A percentile compares a stretch with the other conserved stretches of the same genome.
phyloP scores from a whole-genome alignment of 805 yeast species.

The Saccharomycopsis capsularis region DNA sequence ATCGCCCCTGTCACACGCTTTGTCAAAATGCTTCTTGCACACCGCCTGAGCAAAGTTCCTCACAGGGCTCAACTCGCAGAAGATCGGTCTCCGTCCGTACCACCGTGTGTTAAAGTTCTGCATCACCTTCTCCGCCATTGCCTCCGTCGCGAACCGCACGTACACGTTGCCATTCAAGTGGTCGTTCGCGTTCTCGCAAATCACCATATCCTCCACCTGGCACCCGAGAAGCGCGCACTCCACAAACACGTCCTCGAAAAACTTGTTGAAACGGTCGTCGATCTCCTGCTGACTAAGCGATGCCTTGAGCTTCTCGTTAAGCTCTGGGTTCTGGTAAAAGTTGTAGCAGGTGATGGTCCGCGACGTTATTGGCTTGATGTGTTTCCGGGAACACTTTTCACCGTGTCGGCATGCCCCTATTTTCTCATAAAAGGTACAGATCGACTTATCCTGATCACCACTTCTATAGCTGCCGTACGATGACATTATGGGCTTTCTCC shows the following conservation, averaged over 20 bases:
- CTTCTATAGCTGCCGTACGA: background rate
- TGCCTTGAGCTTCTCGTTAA: conserved; percentile 14
- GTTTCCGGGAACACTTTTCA: conserved; percentile 71
- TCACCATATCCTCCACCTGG: conserved; percentile 52
- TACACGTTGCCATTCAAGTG: conserved; percentile 86
- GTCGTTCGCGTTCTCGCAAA: conserved; percentile 77
- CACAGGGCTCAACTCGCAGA: conserved; percentile 74
- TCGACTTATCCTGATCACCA: conserved; percentile 1
- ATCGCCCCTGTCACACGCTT: conserved; percentile 69
- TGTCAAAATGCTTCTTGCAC: conserved; percentile 63
- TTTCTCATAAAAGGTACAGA: conserved; percentile 50
- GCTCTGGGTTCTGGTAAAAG: conserved; percentile 51
- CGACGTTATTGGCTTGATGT: conserved; percentile 59
- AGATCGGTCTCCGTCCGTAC: conserved; percentile 74
- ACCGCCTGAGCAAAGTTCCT: conserved; percentile 60
- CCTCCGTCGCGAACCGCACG: conserved; percentile 48
- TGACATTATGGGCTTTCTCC: too few species aligned
- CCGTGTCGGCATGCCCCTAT: conserved; percentile 96
- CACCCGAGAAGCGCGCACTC: conserved; percentile 45
- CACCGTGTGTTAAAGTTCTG: conserved; percentile 67
- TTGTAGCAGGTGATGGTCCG: conserved; percentile 59
- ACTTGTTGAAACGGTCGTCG: conserved; percentile 47
- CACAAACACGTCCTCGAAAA: conserved; percentile 65
- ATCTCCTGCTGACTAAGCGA: conserved; percentile 31
- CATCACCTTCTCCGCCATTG: conserved; percentile 55